phyloP scores from a whole-genome alignment of 768 basidiomycete genomes.

The Phanerodontia chrysosporium region DNA sequence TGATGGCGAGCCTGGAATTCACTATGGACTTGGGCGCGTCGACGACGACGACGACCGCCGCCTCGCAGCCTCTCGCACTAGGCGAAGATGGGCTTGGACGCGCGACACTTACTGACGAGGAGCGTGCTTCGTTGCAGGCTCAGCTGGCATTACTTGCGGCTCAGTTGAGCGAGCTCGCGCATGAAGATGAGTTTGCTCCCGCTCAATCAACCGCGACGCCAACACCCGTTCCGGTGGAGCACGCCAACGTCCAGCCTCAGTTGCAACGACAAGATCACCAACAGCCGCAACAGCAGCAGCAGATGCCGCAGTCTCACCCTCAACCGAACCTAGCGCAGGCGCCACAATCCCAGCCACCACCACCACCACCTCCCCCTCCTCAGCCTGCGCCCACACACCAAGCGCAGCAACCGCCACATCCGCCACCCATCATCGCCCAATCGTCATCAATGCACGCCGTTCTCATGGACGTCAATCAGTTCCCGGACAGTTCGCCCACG shows the following conservation, averaged over 20 bases:
- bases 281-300: background rate
- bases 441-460: conserved; percentile 4
- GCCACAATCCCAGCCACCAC: background rate
- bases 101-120: conserved; percentile 33
- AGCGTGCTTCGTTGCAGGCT: conserved; percentile 67
- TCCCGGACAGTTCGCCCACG: conserved; percentile 12
- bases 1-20: conserved; percentile 11
- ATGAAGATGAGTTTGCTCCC: conserved; percentile 27
- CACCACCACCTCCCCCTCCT: background rate
- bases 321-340: background rate
- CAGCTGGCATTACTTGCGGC: conserved; percentile 70
- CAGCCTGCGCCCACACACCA: background rate
- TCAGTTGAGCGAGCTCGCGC: conserved; percentile 63
- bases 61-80: background rate
- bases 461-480: conserved; percentile 22
- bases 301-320: background rate
- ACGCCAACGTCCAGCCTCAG: background rate
- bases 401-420: background rate
- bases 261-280: background rate
- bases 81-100: conserved; percentile 13
- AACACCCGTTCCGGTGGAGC: background rate
- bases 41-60: conserved; percentile 6
- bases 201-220: background rate
- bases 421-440: background rate
- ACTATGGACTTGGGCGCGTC: conserved; percentile 11